Evolutionary conservation across 164 flowering plant species (phyloP).

Genomic region (Vitis rotundifolia): DNA sequence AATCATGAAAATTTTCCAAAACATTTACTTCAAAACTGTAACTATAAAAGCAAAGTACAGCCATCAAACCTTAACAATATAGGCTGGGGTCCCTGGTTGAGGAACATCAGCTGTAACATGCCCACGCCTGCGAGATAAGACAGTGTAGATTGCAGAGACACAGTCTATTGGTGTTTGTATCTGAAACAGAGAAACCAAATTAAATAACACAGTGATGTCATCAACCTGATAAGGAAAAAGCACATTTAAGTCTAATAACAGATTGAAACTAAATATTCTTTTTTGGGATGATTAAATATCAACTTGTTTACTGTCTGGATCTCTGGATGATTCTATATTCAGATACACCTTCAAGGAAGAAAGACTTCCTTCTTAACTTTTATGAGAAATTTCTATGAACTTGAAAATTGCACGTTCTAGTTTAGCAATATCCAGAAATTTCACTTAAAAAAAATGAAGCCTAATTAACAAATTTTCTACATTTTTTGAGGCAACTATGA

Average conservation of each 20-base stretch:
- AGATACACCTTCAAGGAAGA: not conserved
- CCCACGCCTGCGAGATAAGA: conserved; percentile 96
- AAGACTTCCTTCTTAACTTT: not conserved
- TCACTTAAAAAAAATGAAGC: no score
- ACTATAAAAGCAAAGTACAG: not conserved
- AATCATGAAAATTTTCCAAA: not conserved
- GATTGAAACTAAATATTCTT: not conserved
- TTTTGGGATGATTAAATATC: not conserved
- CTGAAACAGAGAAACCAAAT: conserved; percentile 43
- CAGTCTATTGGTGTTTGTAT: conserved; percentile 99
- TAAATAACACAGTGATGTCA: not conserved
- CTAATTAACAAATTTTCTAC: no score
- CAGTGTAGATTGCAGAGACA: conserved; percentile 94
- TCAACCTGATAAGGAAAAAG: not conserved
- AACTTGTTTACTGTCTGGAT: not conserved
- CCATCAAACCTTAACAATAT: conserved; percentile 85
- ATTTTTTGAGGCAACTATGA: no score
- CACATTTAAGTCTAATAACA: no score
- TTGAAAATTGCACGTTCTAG: no score
- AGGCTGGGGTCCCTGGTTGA: conserved; percentile 97
- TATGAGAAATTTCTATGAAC: not conserved
- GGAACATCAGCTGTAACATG: conserved; percentile 97
- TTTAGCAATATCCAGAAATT: no score
- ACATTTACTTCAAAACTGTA: not conserved
- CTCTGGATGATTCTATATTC: no score